Evolutionary conservation across 495 filamentous ascomycete genomes (phyloP), one percentile per base, ranked within the genome.

Genomic region (Diplogelasinospora grovesii): DNA sequence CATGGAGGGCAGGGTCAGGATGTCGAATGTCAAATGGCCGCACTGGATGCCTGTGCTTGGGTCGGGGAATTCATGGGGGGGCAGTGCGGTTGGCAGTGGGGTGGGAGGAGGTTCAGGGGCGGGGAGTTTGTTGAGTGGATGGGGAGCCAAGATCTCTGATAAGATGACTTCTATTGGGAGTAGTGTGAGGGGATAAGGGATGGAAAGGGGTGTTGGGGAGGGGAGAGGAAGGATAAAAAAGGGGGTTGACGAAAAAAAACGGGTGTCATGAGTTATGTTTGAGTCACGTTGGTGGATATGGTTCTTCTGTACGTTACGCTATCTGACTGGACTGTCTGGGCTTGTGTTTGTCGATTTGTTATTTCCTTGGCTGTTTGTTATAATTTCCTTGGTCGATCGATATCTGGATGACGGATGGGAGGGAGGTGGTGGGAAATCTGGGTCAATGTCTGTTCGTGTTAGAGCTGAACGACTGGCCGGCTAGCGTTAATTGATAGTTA

Each of bases 1-100:
- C 23, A 86, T 90, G 8, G 92, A 97, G 63, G 89, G 85, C 0
- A 77, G 82, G 55, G 77, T 90, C 37, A 83, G 83, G 57, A 67
- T 83, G 25, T 69, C 53, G 9, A n/a, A n/a, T n/a, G 47, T 73
- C 25, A 69, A 70, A 57, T 48, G 67, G 37, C 70, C 71, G 3
- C 64, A 66, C 49, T 74, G 72, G 70, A 36, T 61, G n/a, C n/a
- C n/a, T n/a, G n/a, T n/a, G n/a, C n/a, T n/a, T n/a, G n/a, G n/a
- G n/a, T n/a, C n/a, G n/a, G n/a, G 18, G 64, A 62, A 18, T 66
- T 65, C 8, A 13, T 68, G 20, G 51, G 61, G 1, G 56, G 55
- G 25, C 60, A 59, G 37, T 36, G 84, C 86, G 18, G 89, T 94
- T 60, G 86, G 82, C 2, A 78, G 81, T 52, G 69, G 52, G 43